Evolutionary conservation across 1,139 yeast species (phyloP).

Genomic region (Geotrichum siamense): DNA sequence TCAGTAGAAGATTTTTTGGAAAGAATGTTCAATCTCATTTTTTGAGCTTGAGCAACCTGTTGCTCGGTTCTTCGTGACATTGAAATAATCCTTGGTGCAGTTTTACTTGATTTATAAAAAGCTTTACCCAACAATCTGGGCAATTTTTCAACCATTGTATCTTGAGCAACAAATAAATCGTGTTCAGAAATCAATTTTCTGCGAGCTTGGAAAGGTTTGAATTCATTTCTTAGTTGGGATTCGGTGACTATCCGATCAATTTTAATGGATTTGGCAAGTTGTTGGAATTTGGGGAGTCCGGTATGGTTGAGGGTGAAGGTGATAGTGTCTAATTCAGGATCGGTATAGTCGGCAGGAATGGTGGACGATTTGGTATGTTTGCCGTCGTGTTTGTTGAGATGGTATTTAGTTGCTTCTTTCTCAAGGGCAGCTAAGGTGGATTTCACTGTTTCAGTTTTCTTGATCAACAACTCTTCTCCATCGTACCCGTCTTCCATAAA

Average conservation of each 20-base stretch:
- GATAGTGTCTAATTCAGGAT: constrained; percentile 10
- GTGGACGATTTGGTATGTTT: not conserved
- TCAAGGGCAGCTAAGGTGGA: constrained; percentile 52
- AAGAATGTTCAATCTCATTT: constrained; percentile 20
- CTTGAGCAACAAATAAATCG: constrained; percentile 64
- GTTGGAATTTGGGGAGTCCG: constrained; percentile 14
- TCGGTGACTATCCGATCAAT: constrained; percentile 36
- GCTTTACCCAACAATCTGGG: constrained; percentile 79
- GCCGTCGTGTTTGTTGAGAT: not conserved
- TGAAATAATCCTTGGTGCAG: constrained; percentile 13
- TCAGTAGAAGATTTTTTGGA: constrained; percentile 28
- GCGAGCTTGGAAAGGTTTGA: constrained; percentile 40
- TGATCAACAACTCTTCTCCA: constrained; percentile 9
- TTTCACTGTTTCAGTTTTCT: constrained; percentile 30
- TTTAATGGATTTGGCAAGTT: constrained; percentile 13
- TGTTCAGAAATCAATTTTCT: constrained; percentile 34
- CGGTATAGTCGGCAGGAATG: constrained; percentile 7
- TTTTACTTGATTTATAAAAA: constrained; percentile 47
- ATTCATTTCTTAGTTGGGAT: constrained; percentile 39
- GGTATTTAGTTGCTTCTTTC: constrained; percentile 43
- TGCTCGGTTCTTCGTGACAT: constrained; percentile 12
- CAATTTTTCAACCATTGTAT: constrained; percentile 66
- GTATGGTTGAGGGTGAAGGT: constrained; percentile 6
- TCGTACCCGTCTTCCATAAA: constrained; percentile 55
- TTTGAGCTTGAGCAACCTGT: constrained; percentile 14